Base-by-base conservation (phyloP, 352 stramenopile genomes). In the Globisporangium viniferum region DNA sequence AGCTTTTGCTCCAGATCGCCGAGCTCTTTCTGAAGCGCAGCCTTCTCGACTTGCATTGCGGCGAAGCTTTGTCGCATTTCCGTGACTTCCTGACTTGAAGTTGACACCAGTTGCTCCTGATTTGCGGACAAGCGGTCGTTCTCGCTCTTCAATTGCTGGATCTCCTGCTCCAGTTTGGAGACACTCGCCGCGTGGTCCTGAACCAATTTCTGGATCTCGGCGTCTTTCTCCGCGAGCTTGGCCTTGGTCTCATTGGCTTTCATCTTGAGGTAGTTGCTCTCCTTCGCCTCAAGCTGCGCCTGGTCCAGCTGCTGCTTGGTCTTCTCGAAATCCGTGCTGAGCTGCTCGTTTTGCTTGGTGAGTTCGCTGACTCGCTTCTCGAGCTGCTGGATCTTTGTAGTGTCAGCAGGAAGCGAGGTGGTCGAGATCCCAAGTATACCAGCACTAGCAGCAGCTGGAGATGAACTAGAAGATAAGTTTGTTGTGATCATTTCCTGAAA, bases 191-290 rank as follows among this genome's bases (percentile, higher is more conserved):
- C 22, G 15, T 49, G 67, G 14, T 75, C 66, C 35, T 72, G 24
- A 46, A 49, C 51, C 49, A 51, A 15, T 39, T 31, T 62, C 24
- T 70, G 33, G 5, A 55, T 18, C 20, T 72, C 62, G 51, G 60
- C 63, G 4, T 73, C 74, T 68, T 83, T 72, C 18, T 80, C 74
- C 3, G 65, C 60, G 10, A 87, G 69, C 51, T 87, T 84, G 59
- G 63, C 46, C 58, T 87, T 87, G 9, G 73, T 62, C 58, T 87
- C 75, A 35, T 67, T 83, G 33, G 73, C 69, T 68, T 87, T 87
- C 79, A 84, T 87, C 53, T 81, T 80, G 35, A 80, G 70, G 64
- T 87, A 87, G 59, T 81, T 81, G 61, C 71, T 79, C 54, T 87
- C 79, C 59, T 84, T 84, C 9, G 79, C 79, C 54, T 84, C 79